Evolutionary conservation across 2,329 filamentous ascomycete species (phyloP), one percentile per base, ranked within the genome.

Genomic region (Fusarium camptoceras): DNA sequence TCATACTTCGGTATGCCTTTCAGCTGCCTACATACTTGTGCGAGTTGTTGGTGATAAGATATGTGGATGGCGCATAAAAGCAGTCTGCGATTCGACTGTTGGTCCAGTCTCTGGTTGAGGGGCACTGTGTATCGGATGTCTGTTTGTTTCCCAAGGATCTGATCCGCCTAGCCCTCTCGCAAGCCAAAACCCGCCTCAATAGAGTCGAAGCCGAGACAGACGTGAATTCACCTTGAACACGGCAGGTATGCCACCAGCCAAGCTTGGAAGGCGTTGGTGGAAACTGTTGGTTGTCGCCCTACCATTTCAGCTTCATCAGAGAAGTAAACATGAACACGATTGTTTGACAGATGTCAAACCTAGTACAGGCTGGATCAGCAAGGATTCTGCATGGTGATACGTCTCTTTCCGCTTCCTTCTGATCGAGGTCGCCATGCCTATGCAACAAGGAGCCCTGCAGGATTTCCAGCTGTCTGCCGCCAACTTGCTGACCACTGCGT

Each of bases 41-140:
- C 44, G 44, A 55, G 61, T 39, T 63, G 60, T 74, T 75, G 73
- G 73, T 72, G 64, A 75, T 68, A 50, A 61, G 55, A 60, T 65
- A 55, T 62, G 68, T 59, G 57, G 59, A 53, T 65, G 64, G 70
- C 59, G 63, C 65, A 57, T 69, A 51, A 44, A 54, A 44, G 41
- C 27, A 57, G 50, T 62, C 56, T 64, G 59, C 66, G 48, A 72
- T 64, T 73, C 70, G 58, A 61, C 66, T 66, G 71, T 71, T 67
- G 54, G 70, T 66, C 44, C 30, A 44, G 58, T 31, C 41, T 43
- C 46, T 34, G 49, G 44, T 59, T 54, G 54, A 58, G 59, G 59
- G 60, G 56, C 44, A 49, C 50, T 27, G 44, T 58, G 25, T 49
- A 51, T 64, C 64, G 68, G 71, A 27, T 49, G 50, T 66, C 61